A percentile compares a stretch with the other conserved stretches of the same genome.
phyloP scores from a whole-genome alignment of 192 early-diverging fungal genomes.

The Podila verticillata region DNA sequence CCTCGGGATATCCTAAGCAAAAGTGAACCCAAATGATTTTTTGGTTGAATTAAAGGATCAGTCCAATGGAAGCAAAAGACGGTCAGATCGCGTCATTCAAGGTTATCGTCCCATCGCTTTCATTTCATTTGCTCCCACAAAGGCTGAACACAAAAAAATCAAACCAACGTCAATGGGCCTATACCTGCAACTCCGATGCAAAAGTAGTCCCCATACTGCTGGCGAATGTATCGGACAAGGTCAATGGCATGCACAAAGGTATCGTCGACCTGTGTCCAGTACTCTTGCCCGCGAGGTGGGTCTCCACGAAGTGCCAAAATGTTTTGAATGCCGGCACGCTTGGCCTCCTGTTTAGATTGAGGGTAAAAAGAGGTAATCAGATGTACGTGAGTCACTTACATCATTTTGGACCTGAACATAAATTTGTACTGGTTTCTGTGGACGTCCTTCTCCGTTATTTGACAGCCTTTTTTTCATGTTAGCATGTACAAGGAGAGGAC shows the following conservation, averaged over 20 bases:
- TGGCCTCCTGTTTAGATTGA: conserved; percentile 47
- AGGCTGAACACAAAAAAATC: no score
- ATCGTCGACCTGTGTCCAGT: conserved; percentile 77
- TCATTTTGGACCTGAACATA: no score
- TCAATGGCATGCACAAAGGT: conserved; percentile 83
- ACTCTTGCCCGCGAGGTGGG: conserved; percentile 81
- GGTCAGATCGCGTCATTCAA: conserved; percentile 5
- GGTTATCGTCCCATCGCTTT: neutral
- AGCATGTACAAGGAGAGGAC: no score
- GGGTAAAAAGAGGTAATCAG: neutral
- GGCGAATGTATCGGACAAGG: conserved; percentile 81
- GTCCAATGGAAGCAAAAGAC: neutral
- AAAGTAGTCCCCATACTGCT: conserved; percentile 84
- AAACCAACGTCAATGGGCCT: no score
- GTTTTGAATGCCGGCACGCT: conserved; percentile 79
- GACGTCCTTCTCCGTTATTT: no score
- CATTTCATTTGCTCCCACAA: conserved; percentile 1
- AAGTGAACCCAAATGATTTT: neutral
- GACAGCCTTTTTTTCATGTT: no score
- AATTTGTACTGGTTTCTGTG: no score
- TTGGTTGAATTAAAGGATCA: neutral
- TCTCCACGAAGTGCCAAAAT: conserved; percentile 88
- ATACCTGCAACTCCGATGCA: conserved; percentile 86
- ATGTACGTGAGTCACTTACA: no score
- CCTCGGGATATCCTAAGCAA: conserved; percentile 79